A percentile compares a stretch with the other conserved stretches of the same genome.
Evolutionary conservation across 2,329 filamentous ascomycete species (phyloP).

Genomic region (Cadophora sp.): DNA sequence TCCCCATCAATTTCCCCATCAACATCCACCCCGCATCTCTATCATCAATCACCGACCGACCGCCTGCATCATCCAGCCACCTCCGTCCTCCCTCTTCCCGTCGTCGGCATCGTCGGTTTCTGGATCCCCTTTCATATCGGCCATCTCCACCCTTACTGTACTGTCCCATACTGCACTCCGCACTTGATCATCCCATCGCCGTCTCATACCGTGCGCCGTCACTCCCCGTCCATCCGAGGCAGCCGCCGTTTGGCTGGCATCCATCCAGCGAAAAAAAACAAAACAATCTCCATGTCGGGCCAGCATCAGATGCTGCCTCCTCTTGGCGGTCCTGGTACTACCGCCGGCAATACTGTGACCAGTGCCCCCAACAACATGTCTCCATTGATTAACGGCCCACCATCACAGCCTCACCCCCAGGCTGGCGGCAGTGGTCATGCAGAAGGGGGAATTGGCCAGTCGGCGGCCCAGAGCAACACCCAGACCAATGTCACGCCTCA

Average conservation of each 20-base stretch:
- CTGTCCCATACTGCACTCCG: neutral
- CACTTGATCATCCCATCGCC: neutral
- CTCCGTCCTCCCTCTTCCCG: too few species aligned
- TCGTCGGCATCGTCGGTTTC: constrained; percentile 6
- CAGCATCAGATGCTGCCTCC: constrained; percentile 12
- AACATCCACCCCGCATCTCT: neutral
- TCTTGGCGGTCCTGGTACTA: neutral
- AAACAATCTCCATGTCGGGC: neutral
- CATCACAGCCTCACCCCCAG: neutral
- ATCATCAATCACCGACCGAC: constrained; percentile 14
- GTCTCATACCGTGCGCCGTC: neutral
- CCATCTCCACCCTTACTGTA: neutral
- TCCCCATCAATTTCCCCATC: neutral
- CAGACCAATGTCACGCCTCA: neutral
- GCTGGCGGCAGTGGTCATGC: neutral
- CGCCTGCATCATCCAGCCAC: neutral
- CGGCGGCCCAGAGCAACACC: neutral
- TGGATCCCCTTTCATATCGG: constrained; percentile 4
- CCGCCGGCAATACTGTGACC: neutral
- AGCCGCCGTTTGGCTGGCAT: too few species aligned
- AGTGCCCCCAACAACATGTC: neutral
- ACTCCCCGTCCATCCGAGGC: constrained; percentile 9
- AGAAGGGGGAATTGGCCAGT: too few species aligned
- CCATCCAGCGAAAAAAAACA: neutral
- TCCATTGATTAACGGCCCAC: neutral